phyloP scores from a whole-genome alignment of 108 stramenopile genomes.

The Cyclotella kingstonii region DNA sequence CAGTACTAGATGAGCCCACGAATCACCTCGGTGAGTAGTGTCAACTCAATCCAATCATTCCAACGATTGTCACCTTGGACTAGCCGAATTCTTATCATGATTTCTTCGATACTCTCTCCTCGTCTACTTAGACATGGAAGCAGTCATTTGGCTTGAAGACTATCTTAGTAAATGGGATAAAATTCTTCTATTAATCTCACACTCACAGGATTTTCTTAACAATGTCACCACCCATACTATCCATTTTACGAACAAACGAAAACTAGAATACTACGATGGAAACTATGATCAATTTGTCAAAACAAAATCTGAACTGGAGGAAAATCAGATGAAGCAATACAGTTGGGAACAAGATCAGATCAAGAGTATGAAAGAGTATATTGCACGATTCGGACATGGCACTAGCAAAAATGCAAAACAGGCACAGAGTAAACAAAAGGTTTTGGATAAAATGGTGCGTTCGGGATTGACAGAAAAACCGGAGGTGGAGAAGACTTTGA shows the following conservation, averaged over 20 bases:
- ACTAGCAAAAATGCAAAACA: constrained; percentile 98
- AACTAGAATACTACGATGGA: constrained; percentile 92
- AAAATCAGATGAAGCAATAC: constrained; percentile 96
- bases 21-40: constrained; percentile 90
- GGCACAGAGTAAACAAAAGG: constrained; percentile 82
- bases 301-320: constrained; percentile 87
- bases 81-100: not conserved
- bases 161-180: constrained; percentile 91
- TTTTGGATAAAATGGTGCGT: constrained; percentile 94
- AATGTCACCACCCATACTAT: constrained; percentile 97
- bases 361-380: constrained; percentile 97
- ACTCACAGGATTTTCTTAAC: constrained; percentile 94
- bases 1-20: constrained; percentile 91
- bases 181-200: constrained; percentile 83
- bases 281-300: constrained; percentile 98
- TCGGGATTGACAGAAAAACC: constrained; percentile 94
- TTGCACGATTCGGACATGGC: constrained; percentile 97
- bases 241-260: constrained; percentile 79
- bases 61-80: too few relatives aligned
- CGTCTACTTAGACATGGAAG: constrained; percentile 85
- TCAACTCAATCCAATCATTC: not conserved
- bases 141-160: constrained; percentile 96
- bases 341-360: constrained; percentile 98
- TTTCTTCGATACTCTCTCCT: not conserved
- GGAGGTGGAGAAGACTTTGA: constrained; percentile 90